Evolutionary conservation across 1,139 yeast genomes (phyloP), one percentile per base, ranked within the genome.

Genomic region (Debaryomyces sp.): DNA sequence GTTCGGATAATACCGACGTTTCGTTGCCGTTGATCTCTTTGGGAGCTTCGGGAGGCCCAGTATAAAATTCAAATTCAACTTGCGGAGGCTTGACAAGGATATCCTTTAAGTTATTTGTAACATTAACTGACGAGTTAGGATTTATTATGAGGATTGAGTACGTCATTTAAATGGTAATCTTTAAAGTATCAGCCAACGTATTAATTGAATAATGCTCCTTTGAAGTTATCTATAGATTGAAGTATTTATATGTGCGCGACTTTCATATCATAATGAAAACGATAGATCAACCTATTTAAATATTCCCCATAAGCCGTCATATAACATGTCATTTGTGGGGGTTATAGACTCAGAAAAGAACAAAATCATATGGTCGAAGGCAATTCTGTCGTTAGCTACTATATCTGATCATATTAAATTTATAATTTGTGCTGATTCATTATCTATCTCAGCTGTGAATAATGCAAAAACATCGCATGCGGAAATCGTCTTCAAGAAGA

Each of bases 41-140:
- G 0, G 96, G 96, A 0, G 92, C 82, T 4, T 62, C 58, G 0
- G 68, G 37, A 0, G 92, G 91, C 0, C 84, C 95, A 0, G 96
- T 88, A 64, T 84, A 85, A 60, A 73, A 87, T 8, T 68, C 68
- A 48, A 80, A 70, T 9, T 65, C 55, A 36, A 76, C 64, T 3
- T 67, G 72, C 7, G 78, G 73, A 0, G 82, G 77, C 0, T 80
- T 75, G 5, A 68, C 64, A 33, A 73, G 54, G 4, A 68, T 64
- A 47, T 66, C 45, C 23, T 57, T 67, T 48, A 87, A 68, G 50
- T 81, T 80, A 13, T 73, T 72, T 0, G 91, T 84, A 58, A 87
- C 86, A 21, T 79, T 70, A 36, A 61, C 58, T 3, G 91, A 82
- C 0, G 92, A 85, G 64, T 87, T 87, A n/a, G 94, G 94, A 61